Conservation (phyloP, 176 grass and related monocot genomes). For the Bromus sterilis region DNA sequence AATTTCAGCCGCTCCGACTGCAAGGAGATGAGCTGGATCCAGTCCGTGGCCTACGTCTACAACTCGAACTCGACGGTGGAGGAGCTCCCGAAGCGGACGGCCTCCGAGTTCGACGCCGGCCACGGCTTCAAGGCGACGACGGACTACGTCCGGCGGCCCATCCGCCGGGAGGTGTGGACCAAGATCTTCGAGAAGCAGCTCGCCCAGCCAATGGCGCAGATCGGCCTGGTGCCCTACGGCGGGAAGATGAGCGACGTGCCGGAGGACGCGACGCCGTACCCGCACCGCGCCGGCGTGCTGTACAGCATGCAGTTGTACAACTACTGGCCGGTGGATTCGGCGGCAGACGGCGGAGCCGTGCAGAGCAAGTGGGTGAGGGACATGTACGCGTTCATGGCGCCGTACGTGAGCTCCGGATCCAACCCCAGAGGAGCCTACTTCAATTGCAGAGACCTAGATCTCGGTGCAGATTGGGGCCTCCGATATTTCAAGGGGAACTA, state of each 20-base stretch:
- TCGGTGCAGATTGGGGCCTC: not conserved
- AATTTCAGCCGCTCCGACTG: not conserved
- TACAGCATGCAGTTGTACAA: not conserved
- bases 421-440: constrained; percentile 19
- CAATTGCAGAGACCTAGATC: constrained; percentile 26
- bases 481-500: too few relatives aligned
- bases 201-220: not conserved
- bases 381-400: constrained; percentile 1
- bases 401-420: not conserved
- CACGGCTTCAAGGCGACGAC: not conserved
- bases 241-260: not conserved
- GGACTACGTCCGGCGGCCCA: not conserved
- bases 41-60: not conserved
- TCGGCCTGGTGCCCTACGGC: not conserved
- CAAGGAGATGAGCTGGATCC: not conserved
- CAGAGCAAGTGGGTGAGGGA: not conserved
- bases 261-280: not conserved
- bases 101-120: not conserved
- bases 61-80: not conserved
- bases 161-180: not conserved
- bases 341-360: not conserved
- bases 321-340: not conserved
- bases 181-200: not conserved
- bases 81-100: not conserved
- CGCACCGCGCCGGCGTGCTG: not conserved